Percentiles rank a stretch among this genome's conserved stretches.
phyloP scores from a whole-genome alignment of 371 early-diverging fungal species.

The Mortierella sp. region DNA sequence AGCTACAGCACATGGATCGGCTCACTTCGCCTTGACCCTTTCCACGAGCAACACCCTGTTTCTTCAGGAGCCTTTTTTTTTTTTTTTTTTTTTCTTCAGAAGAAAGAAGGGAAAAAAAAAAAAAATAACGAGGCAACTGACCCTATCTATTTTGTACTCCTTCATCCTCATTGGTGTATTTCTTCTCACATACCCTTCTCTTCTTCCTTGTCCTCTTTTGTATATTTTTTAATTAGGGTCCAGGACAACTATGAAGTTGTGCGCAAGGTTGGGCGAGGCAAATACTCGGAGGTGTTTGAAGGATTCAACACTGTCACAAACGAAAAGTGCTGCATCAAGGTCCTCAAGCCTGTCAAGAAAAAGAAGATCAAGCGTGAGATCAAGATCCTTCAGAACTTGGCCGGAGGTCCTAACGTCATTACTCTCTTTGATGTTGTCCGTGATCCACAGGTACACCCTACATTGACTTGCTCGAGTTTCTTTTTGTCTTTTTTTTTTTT shows the following conservation, averaged over 20 bases:
- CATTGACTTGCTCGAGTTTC: not conserved
- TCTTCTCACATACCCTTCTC: not conserved
- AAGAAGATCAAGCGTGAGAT: conserved; percentile 99
- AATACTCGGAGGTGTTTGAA: conserved; percentile 99
- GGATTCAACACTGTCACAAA: conserved; percentile 86
- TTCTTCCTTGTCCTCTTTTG: not conserved
- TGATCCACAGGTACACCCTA: conserved; percentile 82
- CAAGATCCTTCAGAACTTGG: conserved; percentile 97
- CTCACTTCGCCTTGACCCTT: not conserved
- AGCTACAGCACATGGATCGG: not conserved
- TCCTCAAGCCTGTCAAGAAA: conserved; percentile 98
- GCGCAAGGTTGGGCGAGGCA: conserved; percentile 98
- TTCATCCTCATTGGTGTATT: not conserved
- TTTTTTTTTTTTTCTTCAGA: not conserved
- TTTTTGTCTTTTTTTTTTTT: conserved; percentile 5
- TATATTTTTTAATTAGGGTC: conserved; percentile 56
- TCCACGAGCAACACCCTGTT: too few species aligned
- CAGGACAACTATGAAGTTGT: conserved; percentile 98
- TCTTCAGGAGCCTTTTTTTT: not conserved
- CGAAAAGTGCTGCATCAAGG: conserved; percentile 97
- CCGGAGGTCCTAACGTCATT: conserved; percentile 95
- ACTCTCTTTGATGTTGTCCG: conserved; percentile 95
- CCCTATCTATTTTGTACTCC: not conserved
- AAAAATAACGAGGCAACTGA: not conserved
- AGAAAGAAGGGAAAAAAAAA: not conserved